These are phyloP conservation scores for Paraconiothyrium sp. DNA, from an alignment of 2,329 filamentous ascomycete genomes.

Conservation along the genomic window DNA sequence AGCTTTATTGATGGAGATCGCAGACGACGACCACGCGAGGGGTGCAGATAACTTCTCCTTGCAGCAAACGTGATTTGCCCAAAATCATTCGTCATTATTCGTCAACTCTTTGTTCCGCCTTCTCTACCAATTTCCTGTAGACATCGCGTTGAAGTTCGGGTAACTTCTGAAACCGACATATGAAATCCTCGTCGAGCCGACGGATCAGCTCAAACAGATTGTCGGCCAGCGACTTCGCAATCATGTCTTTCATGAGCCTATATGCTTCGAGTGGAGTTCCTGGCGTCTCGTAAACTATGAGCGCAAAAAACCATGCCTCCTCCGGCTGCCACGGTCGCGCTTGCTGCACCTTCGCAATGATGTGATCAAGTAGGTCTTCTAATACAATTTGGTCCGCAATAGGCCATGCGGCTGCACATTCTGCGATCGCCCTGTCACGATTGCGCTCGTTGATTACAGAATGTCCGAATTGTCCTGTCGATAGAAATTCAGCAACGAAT, in stretches of 20 bases:
- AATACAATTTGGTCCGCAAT: slow-evolving; percentile 32
- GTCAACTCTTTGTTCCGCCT: slow-evolving; percentile 3
- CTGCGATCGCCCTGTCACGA: slow-evolving; percentile 19
- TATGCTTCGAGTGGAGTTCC: slow-evolving; percentile 15
- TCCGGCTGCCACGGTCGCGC: slow-evolving; percentile 21
- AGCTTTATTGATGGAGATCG: too few species aligned
- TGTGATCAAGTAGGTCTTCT: slow-evolving; percentile 38
- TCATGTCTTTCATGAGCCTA: slow-evolving; percentile 24
- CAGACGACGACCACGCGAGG: too few species aligned
- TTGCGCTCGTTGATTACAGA: slow-evolving; percentile 26
- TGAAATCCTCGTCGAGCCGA: slow-evolving; percentile 20
- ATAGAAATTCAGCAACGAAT: slow-evolving; percentile 36
- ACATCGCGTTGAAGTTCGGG: slow-evolving; percentile 32
- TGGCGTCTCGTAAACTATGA: slow-evolving; percentile 25
- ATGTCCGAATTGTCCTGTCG: slow-evolving; percentile 32
- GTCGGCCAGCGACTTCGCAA: slow-evolving; percentile 32
- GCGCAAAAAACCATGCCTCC: slow-evolving; percentile 28
- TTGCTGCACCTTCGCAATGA: slow-evolving; percentile 33
- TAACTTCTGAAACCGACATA: slow-evolving; percentile 19
- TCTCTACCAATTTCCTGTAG: slow-evolving; percentile 9
- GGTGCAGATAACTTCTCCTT: neutral
- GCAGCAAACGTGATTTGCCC: neutral
- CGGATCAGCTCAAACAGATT: slow-evolving; percentile 28
- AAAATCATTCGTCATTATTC: neutral
- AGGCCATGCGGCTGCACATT: slow-evolving; percentile 36